Evolutionary conservation across 2,329 filamentous ascomycete genomes (phyloP).

Genomic region (Xylaria sp.): DNA sequence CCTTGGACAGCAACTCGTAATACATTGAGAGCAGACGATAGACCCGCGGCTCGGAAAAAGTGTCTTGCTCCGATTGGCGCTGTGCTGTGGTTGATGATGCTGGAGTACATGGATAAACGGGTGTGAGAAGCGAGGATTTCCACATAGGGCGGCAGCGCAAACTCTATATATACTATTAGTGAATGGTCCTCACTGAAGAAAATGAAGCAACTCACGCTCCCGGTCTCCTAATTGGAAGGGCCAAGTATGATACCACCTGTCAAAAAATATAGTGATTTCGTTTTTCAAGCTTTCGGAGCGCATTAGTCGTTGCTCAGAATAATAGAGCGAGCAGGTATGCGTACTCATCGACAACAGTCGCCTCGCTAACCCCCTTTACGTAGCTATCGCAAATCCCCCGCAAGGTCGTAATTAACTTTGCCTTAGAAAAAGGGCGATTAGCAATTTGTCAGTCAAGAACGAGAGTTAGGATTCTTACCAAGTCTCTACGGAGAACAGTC

Average conservation of each 20-base stretch:
- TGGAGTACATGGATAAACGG: constrained; percentile 77
- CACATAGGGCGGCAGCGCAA: constrained; percentile 74
- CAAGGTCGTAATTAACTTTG: constrained; percentile 66
- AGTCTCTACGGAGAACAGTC: constrained; percentile 73
- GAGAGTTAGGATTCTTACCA: constrained; percentile 57
- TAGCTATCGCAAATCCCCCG: constrained; percentile 69
- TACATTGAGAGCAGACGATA: constrained; percentile 79
- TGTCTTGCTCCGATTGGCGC: constrained; percentile 76
- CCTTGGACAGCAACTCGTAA: constrained; percentile 79
- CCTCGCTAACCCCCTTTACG: constrained; percentile 60
- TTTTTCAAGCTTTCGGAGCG: constrained; percentile 43
- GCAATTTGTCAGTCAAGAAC: background rate
- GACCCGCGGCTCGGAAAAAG: constrained; percentile 76
- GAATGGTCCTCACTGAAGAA: constrained; percentile 13
- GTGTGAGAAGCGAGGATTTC: constrained; percentile 80
- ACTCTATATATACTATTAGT: constrained; percentile 52
- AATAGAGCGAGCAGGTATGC: constrained; percentile 28
- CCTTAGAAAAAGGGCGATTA: constrained; percentile 49
- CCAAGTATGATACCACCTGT: constrained; percentile 59
- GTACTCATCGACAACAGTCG: constrained; percentile 63
- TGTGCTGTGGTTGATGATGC: constrained; percentile 78
- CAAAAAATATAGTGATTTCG: constrained; percentile 50
- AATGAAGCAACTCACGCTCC: constrained; percentile 52
- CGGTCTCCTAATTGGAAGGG: constrained; percentile 58
- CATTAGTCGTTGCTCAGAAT: constrained; percentile 4